These are phyloP conservation scores for Rozella allomycis DNA, from an alignment of 371 early-diverging fungal genomes.

Conservation along the genomic window DNA sequence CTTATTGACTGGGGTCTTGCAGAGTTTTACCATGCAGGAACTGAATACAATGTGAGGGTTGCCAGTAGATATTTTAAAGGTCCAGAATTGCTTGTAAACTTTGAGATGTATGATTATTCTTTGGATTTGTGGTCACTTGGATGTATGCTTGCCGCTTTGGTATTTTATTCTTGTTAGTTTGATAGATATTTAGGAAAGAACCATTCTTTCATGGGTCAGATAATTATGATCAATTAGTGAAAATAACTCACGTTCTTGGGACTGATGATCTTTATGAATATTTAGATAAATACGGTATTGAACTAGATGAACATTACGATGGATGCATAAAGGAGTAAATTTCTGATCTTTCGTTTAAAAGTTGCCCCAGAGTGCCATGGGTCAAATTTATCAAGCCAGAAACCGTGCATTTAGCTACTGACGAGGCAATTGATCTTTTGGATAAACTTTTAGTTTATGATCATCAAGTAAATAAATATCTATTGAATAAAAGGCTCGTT, in stretches of 20 bases:
- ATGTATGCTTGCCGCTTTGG: slow-evolving; percentile 78
- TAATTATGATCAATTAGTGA: slow-evolving; percentile 93
- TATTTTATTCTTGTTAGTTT: slow-evolving; percentile 4
- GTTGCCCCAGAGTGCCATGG: slow-evolving; percentile 85
- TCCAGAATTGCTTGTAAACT: slow-evolving; percentile 96
- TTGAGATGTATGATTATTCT: slow-evolving; percentile 94
- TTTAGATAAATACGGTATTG: slow-evolving; percentile 82
- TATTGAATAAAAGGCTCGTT: slow-evolving; percentile 31
- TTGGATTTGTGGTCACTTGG: slow-evolving; percentile 99
- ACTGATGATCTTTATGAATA: slow-evolving; percentile 76
- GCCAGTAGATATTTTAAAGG: slow-evolving; percentile 98
- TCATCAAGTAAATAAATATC: slow-evolving; percentile 38
- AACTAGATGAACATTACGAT: slow-evolving; percentile 64
- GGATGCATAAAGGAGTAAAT: slow-evolving; percentile 40
- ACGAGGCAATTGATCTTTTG: slow-evolving; percentile 80
- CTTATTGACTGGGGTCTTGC: slow-evolving; percentile 99
- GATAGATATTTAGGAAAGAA: slow-evolving; percentile 83
- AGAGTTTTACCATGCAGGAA: slow-evolving; percentile 96
- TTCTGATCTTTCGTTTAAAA: background rate
- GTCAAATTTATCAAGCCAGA: slow-evolving; percentile 62
- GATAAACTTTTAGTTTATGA: slow-evolving; percentile 87
- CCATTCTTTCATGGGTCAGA: slow-evolving; percentile 98
- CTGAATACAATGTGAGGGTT: slow-evolving; percentile 93
- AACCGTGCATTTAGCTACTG: slow-evolving; percentile 68
- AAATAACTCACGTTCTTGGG: slow-evolving; percentile 90